Conservation (phyloP, 1,139 yeast genomes). For the Saccharomyces hybrid region DNA sequence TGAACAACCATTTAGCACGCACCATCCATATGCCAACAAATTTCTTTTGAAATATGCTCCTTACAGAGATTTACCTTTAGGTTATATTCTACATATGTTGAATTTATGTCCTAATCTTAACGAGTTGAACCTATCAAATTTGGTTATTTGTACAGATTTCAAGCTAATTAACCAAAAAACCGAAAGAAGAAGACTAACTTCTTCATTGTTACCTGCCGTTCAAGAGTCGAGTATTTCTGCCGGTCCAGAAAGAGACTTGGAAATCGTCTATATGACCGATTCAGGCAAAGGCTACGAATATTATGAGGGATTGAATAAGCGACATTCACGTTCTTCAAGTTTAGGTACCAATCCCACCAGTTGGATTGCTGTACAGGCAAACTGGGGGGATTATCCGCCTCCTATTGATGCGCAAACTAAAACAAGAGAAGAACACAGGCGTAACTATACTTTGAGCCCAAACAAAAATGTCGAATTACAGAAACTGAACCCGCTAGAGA, state of each 20-base stretch:
- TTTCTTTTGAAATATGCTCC: constrained; percentile 49
- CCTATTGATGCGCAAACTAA: constrained; percentile 21
- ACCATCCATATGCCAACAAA: constrained; percentile 55
- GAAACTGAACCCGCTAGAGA: constrained; percentile 16
- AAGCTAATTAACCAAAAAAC: constrained; percentile 31
- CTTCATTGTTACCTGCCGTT: constrained; percentile 17
- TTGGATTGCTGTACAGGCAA: constrained; percentile 8
- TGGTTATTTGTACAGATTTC: constrained; percentile 54
- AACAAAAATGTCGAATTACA: constrained; percentile 10
- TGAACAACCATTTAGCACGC: constrained; percentile 10
- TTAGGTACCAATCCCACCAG: constrained; percentile 7
- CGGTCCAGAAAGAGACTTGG: constrained; percentile 13
- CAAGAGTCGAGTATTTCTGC: constrained; percentile 12
- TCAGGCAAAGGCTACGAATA: constrained; percentile 24
- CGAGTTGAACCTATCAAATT: constrained; percentile 43
- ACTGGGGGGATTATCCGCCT: constrained; percentile 16
- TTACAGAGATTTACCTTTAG: constrained; percentile 61
- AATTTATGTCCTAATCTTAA: constrained; percentile 50
- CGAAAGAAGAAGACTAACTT: constrained; percentile 12
- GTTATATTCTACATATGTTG: constrained; percentile 53
- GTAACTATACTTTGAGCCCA: constrained; percentile 6
- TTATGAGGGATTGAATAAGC: constrained; percentile 9
- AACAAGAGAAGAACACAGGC: constrained; percentile 12
- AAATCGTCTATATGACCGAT: constrained; percentile 24
- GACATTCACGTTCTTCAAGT: constrained; percentile 6